Evolutionary conservation across 1,284 basidiomycete species (phyloP).

Genomic region (Pyrrhoderma lamaoense): DNA sequence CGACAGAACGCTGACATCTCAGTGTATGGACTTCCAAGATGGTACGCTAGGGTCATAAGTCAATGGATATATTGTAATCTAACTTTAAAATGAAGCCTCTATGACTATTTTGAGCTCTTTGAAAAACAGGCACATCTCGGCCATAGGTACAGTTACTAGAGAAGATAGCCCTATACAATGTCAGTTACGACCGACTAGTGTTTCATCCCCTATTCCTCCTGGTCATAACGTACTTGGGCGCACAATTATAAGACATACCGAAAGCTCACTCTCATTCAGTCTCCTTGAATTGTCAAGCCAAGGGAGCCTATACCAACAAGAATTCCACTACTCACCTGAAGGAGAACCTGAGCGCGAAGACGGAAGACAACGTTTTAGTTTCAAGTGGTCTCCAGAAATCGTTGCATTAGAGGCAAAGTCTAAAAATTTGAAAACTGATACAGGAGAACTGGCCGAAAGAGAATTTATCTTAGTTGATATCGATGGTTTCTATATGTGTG

Average conservation of each 20-base stretch:
- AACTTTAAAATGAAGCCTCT: constrained; percentile 5
- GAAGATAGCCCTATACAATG: constrained; percentile 8
- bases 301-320: constrained; percentile 41
- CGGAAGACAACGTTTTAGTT: constrained; percentile 4
- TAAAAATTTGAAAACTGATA: constrained; percentile 28
- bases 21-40: constrained; percentile 31
- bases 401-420: constrained; percentile 30
- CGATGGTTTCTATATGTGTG: constrained; percentile 44
- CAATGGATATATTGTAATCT: neutral
- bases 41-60: constrained; percentile 28
- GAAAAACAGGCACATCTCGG: constrained; percentile 2
- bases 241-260: constrained; percentile 34
- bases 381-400: constrained; percentile 37
- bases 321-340: constrained; percentile 28
- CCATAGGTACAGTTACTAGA: neutral
- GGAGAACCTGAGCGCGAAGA: constrained; percentile 1
- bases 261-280: constrained; percentile 26
- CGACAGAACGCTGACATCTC: constrained; percentile 47
- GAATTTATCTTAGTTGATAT: constrained; percentile 43
- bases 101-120: constrained; percentile 23
- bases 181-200: constrained; percentile 5
- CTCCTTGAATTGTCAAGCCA: constrained; percentile 42
- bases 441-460: constrained; percentile 39
- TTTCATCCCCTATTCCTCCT: neutral
- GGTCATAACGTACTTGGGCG: constrained; percentile 31